Conservation (phyloP, 805 yeast genomes). For the Metschnikowia similis region DNA sequence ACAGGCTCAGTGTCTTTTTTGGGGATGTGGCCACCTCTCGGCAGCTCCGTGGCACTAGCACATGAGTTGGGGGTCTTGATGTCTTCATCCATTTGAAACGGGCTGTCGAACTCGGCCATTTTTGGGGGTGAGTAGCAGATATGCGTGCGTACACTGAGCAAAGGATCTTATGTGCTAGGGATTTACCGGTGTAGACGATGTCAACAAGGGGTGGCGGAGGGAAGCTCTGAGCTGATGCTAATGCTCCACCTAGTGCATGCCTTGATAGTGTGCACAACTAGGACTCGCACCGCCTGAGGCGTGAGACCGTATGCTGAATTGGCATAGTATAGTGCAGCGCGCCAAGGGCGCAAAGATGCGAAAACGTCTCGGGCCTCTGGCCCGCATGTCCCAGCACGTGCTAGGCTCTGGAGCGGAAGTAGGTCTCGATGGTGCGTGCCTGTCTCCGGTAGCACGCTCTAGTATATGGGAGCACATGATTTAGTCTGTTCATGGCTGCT, state of each 20-base stretch:
- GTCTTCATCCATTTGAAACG: slow-evolving; percentile 46
- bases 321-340: no score
- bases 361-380: no score
- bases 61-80: slow-evolving; percentile 10
- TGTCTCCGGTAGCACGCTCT: no score
- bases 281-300: neutral
- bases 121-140: neutral
- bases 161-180: neutral
- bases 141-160: neutral
- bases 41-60: neutral
- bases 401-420: no score
- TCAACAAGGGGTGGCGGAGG: neutral
- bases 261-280: slow-evolving; percentile 1
- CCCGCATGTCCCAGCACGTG: no score
- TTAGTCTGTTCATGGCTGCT: no score
- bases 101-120: slow-evolving; percentile 35
- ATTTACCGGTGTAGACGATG: neutral
- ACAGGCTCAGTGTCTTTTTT: neutral
- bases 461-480: no score
- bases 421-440: no score
- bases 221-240: neutral
- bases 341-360: no score
- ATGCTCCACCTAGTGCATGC: neutral
- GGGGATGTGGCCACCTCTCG: neutral
- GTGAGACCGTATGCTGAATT: neutral